Evolutionary conservation across 176 grass and related monocot genomes (phyloP).

Genomic region (Thalia dealbata): DNA sequence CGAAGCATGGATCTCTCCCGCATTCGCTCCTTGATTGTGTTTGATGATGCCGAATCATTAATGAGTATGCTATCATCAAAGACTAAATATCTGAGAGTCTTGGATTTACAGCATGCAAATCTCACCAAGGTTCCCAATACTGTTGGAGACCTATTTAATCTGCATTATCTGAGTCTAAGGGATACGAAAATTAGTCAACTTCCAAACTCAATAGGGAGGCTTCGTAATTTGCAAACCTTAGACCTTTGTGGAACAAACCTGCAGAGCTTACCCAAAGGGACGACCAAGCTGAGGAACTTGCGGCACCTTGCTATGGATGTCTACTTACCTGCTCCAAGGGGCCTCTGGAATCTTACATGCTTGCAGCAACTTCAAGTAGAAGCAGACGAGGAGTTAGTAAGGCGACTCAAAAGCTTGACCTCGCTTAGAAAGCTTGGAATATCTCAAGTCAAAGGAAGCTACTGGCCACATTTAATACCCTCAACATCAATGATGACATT

Average conservation of each 20-base stretch:
- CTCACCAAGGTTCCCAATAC: conserved; percentile 25
- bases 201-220: conserved; percentile 27
- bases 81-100: conserved; percentile 14
- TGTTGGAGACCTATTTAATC: conserved; percentile 28
- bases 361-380: neutral
- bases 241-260: conserved; percentile 21
- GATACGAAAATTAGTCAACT: conserved; percentile 25
- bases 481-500: neutral
- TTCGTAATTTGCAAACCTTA: conserved; percentile 33
- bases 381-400: neutral
- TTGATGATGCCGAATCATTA: neutral
- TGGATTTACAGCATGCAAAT: conserved; percentile 16
- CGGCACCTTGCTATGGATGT: conserved; percentile 11
- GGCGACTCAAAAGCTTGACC: neutral
- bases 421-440: neutral
- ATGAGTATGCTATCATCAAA: neutral
- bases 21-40: neutral
- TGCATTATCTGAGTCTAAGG: conserved; percentile 29
- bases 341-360: conserved; percentile 8
- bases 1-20: neutral
- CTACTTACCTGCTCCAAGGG: conserved; percentile 15
- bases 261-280: conserved; percentile 17
- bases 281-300: conserved; percentile 27
- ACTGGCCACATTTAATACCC: neutral
- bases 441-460: neutral